Evolutionary conservation across 1,139 yeast genomes (phyloP).

Genomic region (Zygosaccharomyces sapae): DNA sequence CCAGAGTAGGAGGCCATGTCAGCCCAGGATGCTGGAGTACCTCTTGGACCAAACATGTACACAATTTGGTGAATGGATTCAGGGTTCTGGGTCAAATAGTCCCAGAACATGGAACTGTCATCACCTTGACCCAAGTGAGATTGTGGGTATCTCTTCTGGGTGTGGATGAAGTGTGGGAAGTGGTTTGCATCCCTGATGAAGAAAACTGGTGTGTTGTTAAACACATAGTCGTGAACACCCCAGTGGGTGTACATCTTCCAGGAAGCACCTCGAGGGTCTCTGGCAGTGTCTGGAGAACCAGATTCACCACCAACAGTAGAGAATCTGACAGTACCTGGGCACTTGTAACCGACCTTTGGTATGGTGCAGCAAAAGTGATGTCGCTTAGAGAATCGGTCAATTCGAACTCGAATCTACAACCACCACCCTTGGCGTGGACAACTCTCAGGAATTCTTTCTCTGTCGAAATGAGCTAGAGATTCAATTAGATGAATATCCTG

Average conservation of each 20-base stretch:
- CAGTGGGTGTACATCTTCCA: conserved; percentile 82
- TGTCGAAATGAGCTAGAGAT: conserved; percentile 74
- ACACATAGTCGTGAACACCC: conserved; percentile 84
- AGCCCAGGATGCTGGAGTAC: conserved; percentile 63
- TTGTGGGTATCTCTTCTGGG: conserved; percentile 69
- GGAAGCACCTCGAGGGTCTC: conserved; percentile 89
- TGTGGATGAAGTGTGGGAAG: conserved; percentile 86
- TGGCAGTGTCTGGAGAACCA: conserved; percentile 80
- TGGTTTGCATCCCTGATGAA: conserved; percentile 82
- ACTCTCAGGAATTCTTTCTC: conserved; percentile 90
- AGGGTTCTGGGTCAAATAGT: conserved; percentile 58
- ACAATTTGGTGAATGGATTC: conserved; percentile 63
- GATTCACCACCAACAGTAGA: conserved; percentile 87
- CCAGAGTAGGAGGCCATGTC: conserved; percentile 75
- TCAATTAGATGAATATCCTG: conserved; percentile 80
- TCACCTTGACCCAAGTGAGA: conserved; percentile 43
- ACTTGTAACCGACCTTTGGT: conserved; percentile 73
- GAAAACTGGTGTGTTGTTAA: conserved; percentile 86
- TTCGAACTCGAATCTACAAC: conserved; percentile 77
- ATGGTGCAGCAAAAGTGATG: conserved; percentile 64
- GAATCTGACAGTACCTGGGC: conserved; percentile 69
- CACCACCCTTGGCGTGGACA: conserved; percentile 88
- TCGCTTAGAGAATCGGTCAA: conserved; percentile 80
- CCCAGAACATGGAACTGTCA: conserved; percentile 63
- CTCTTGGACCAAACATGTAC: conserved; percentile 65